Base-by-base conservation (phyloP, 1,284 basidiomycete genomes). In the Fomitopsis betulina region DNA sequence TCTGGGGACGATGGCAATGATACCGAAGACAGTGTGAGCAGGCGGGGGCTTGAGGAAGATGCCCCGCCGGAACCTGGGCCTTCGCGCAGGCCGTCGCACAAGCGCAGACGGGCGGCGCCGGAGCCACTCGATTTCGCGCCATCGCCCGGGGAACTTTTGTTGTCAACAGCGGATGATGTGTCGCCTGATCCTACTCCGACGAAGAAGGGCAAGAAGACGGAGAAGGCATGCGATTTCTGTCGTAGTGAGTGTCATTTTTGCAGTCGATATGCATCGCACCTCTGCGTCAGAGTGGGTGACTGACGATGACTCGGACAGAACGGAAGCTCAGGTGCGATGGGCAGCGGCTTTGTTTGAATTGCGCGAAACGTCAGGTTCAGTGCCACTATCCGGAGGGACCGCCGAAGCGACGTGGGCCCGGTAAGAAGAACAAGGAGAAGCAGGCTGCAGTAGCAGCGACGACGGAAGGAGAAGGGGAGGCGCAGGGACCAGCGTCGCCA, bases 251-350 rank as follows among this genome's bases (percentile, higher is more conserved):
- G 21, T 15, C 47, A 43, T 13, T 9, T 23, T 12, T 25, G 10
- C 17, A 42, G 27, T 49, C 7, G 30, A 40, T 27, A 9, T 15
- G 17, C 12, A 45, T 37, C 33, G 39, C 21, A 35, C 37, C 27
- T 42, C 17, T 47, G 23, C n/a, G 21, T 27, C 21, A 45, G 25
- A 12, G 43, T 15, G 27, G 3, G 25, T 30, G 25, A 27, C 45
- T 47, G 45, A 47, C 25, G 25, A 30, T 21, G 25, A 8, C 45
- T 23, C 2, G 39, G 12, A 39, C 67, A 91, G 87, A 77, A 54
- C 83, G 89, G 56, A 91, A 91, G 70, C 78, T 90, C 60, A 79
- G 82, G 17, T 91, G 88, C 72, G 83, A 87, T 65, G 88, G 87
- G 4, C 73, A 70, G 59, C 88, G 87, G 33, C 70, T 73, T 7